A percentile compares a stretch with the other conserved stretches of the same genome.
Evolutionary conservation across 129 eudicot species (phyloP).

Genomic region (Tagetes erecta): DNA sequence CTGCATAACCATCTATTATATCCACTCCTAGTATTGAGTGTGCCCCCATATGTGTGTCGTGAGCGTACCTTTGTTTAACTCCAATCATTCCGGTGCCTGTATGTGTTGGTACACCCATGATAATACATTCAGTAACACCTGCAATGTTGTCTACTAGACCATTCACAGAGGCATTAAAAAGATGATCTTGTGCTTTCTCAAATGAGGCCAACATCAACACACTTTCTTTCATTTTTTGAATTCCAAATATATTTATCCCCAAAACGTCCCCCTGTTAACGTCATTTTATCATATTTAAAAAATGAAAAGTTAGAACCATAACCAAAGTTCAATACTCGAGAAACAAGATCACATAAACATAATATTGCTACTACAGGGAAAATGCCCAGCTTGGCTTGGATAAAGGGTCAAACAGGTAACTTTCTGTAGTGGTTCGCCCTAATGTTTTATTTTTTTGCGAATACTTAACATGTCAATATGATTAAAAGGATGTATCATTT

Average conservation of each 20-base stretch:
- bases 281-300: neutral
- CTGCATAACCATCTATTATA: no score
- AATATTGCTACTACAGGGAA: neutral
- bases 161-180: constrained; percentile 78
- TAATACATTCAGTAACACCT: constrained; percentile 93
- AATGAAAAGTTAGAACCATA: neutral
- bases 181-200: constrained; percentile 89
- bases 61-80: constrained; percentile 63
- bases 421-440: neutral
- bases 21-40: neutral
- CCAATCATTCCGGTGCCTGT: constrained; percentile 84
- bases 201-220: constrained; percentile 90
- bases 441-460: neutral
- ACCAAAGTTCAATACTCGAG: neutral
- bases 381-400: neutral
- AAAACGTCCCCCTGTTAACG: constrained; percentile 70
- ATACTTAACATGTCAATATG: neutral
- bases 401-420: neutral
- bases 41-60: neutral
- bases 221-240: constrained; percentile 90
- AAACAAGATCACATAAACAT: neutral
- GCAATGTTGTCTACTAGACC: constrained; percentile 83
- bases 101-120: constrained; percentile 86
- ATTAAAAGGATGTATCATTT: neutral
- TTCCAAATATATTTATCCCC: constrained; percentile 79